Evolutionary conservation across 2,329 filamentous ascomycete species (phyloP).

Genomic region (Thermoascus crustaceus): DNA sequence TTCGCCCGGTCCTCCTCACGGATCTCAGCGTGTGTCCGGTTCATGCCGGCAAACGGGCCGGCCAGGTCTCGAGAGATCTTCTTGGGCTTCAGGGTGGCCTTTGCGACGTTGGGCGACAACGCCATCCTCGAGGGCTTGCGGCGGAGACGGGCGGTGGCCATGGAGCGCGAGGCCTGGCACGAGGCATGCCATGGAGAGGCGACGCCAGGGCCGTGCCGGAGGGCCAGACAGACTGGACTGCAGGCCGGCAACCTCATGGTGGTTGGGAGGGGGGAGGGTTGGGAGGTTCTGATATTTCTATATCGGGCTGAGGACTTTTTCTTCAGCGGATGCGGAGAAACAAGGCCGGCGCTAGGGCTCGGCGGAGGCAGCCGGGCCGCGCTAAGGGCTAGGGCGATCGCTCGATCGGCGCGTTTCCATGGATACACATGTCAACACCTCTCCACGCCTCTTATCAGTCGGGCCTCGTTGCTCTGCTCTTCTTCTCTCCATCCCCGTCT

Average conservation of each 20-base stretch:
- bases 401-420: not conserved
- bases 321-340: too few relatives aligned
- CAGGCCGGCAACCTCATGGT: conserved; percentile 5
- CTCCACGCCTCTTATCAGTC: conserved; percentile 13
- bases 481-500: conserved; percentile 9
- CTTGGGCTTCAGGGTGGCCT: conserved; percentile 23
- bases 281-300: not conserved
- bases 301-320: too few relatives aligned
- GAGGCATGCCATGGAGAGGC: conserved; percentile 15
- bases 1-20: too few relatives aligned
- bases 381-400: too few relatives aligned
- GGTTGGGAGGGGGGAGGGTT: not conserved
- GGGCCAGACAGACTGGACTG: conserved; percentile 25
- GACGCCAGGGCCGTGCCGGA: conserved; percentile 7
- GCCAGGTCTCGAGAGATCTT: conserved; percentile 36
- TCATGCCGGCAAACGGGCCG: conserved; percentile 54
- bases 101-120: conserved; percentile 26
- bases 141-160: conserved; percentile 23
- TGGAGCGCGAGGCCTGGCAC: conserved; percentile 24
- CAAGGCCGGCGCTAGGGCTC: conserved; percentile 1
- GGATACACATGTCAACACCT: conserved; percentile 20
- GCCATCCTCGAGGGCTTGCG: conserved; percentile 32
- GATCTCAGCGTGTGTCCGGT: conserved; percentile 43
- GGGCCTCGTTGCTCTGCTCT: conserved; percentile 8
- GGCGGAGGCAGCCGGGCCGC: too few relatives aligned